Percentiles rank a stretch among this genome's conserved stretches.
Evolutionary conservation across 1,284 basidiomycete species (phyloP).

Genomic region (Schizophyllum commune): DNA sequence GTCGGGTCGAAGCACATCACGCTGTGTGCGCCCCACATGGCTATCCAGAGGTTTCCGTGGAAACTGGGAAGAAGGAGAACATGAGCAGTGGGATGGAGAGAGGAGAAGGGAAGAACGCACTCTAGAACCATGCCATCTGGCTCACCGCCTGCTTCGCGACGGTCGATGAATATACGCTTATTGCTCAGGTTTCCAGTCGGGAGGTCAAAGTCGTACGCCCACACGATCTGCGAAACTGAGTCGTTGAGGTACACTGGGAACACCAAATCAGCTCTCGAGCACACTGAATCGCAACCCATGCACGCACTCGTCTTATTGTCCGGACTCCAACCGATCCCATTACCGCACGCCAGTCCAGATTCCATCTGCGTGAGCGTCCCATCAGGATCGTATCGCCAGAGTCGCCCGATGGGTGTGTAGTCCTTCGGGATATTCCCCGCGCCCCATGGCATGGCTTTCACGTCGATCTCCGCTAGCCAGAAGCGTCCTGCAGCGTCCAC

Average conservation of each 20-base stretch:
- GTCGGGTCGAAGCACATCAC: neutral
- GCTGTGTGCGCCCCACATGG: neutral
- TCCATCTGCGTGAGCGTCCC: neutral
- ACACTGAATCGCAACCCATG: neutral
- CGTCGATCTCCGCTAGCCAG: neutral
- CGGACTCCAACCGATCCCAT: slow-evolving; percentile 1
- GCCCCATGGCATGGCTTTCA: neutral
- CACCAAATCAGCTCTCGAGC: neutral
- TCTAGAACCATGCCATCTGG: neutral
- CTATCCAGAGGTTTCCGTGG: slow-evolving; percentile 1
- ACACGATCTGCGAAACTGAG: neutral
- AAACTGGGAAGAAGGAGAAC: neutral
- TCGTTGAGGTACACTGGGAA: neutral
- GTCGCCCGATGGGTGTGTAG: neutral
- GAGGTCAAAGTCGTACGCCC: slow-evolving; percentile 1
- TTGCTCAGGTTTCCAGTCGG: neutral
- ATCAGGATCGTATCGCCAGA: slow-evolving; percentile 1
- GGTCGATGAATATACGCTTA: neutral
- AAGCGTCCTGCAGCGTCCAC: neutral
- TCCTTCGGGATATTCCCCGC: neutral
- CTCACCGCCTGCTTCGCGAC: neutral
- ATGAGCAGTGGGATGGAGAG: neutral
- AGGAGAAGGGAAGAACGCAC: neutral
- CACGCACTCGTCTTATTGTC: neutral
- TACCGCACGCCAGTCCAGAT: neutral